Conservation (phyloP, 2,329 filamentous ascomycete genomes). For the Talaromyces pinophilus region DNA sequence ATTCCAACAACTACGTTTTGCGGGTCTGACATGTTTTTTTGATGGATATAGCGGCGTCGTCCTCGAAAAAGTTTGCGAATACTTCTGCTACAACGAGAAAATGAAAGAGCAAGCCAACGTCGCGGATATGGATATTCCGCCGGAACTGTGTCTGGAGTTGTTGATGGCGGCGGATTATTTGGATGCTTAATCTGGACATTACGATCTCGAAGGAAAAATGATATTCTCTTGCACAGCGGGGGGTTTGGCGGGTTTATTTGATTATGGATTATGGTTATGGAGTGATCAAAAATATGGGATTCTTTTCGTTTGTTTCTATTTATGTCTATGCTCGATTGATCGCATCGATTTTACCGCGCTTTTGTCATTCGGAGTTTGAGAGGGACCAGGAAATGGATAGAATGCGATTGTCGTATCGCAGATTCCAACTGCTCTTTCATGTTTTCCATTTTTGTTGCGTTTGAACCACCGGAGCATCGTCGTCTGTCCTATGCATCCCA, state of each 20-base stretch:
- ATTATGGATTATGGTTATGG: neutral
- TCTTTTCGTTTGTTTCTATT: slow-evolving; percentile 5
- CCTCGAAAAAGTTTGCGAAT: slow-evolving; percentile 69
- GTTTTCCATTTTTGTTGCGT: neutral
- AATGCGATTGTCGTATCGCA: neutral
- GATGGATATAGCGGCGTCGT: slow-evolving; percentile 55
- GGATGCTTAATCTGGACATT: slow-evolving; percentile 42
- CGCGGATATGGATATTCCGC: slow-evolving; percentile 66
- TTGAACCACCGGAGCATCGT: slow-evolving; percentile 36
- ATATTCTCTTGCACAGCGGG: neutral
- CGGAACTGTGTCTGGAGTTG: slow-evolving; percentile 65
- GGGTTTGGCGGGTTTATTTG: neutral
- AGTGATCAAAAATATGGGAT: neutral
- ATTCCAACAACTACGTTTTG: neutral
- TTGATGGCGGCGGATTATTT: slow-evolving; percentile 69
- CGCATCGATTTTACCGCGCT: neutral
- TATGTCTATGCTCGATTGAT: neutral
- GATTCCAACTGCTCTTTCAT: neutral
- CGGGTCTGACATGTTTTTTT: neutral
- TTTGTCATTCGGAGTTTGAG: neutral
- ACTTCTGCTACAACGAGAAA: slow-evolving; percentile 69
- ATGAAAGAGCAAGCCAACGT: slow-evolving; percentile 61
- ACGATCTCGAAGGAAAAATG: neutral
- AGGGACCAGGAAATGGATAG: neutral
- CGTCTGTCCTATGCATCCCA: slow-evolving; percentile 32